These are phyloP conservation scores for Kodamaea kaohsiungensis DNA, from an alignment of 805 yeast genomes.

Conservation along the genomic window DNA sequence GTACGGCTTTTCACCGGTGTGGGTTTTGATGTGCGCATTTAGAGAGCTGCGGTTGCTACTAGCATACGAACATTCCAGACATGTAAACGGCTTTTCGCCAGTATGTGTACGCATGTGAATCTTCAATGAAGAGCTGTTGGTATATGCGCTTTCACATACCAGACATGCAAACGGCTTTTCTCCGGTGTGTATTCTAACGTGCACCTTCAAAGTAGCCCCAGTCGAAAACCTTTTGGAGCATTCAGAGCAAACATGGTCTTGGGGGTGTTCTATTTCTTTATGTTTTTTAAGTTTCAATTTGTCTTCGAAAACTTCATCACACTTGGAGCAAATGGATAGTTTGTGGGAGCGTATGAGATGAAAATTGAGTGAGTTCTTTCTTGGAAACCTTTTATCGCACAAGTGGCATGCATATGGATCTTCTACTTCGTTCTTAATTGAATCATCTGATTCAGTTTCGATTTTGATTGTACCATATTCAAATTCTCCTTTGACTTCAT, in stretches of 20 bases:
- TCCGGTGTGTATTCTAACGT: conserved; percentile 51
- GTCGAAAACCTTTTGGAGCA: conserved; percentile 16
- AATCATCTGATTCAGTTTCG: neutral
- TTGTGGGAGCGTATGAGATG: conserved; percentile 1
- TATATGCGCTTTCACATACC: conserved; percentile 57
- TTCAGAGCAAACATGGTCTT: conserved; percentile 1
- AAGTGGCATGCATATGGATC: neutral
- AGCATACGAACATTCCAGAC: conserved; percentile 1
- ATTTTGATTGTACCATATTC: neutral
- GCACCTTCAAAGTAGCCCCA: conserved; percentile 23
- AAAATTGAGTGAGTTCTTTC: neutral
- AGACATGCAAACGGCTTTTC: conserved; percentile 82
- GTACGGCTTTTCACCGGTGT: conserved; percentile 23
- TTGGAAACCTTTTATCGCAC: neutral
- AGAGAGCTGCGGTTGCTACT: conserved; percentile 22
- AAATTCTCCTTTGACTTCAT: neutral
- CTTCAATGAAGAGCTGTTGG: neutral
- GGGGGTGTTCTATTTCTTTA: neutral
- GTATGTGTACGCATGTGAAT: conserved; percentile 4
- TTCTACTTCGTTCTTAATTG: neutral
- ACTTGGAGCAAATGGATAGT: conserved; percentile 4
- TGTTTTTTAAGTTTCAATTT: neutral
- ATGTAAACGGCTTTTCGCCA: conserved; percentile 4
- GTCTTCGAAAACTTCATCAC: neutral
- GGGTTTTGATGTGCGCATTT: conserved; percentile 14